Conservation (phyloP, 148 eudicot genomes). For the Rheum nobile region DNA sequence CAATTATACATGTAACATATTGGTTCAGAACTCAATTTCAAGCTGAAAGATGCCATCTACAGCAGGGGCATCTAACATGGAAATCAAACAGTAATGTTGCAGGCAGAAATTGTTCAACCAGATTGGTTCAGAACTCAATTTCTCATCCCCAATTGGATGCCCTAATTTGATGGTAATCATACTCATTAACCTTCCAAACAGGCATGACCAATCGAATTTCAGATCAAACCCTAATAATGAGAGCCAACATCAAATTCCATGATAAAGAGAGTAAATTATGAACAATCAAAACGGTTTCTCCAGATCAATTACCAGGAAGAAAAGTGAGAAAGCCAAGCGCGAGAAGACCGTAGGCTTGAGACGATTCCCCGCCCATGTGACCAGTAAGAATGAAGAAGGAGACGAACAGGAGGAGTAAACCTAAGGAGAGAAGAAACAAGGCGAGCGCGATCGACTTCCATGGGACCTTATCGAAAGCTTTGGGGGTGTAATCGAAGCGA, state of each 20-base stretch:
- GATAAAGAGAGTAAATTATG: background rate
- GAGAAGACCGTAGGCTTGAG: conserved; percentile 77
- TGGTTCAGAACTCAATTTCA: too few species aligned
- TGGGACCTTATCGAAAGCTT: conserved; percentile 53
- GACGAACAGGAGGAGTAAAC: conserved; percentile 54
- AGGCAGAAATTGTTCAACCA: background rate
- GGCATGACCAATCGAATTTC: background rate
- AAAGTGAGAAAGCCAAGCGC: conserved; percentile 78
- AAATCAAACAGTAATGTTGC: background rate
- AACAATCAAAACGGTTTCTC: background rate
- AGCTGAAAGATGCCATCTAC: too few species aligned
- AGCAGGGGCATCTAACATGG: background rate
- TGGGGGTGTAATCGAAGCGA: conserved; percentile 72
- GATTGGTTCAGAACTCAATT: background rate
- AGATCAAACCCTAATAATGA: background rate
- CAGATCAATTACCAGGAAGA: conserved; percentile 56
- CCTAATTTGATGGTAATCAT: background rate
- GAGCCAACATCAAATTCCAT: background rate
- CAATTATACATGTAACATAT: too few species aligned
- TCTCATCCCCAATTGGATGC: background rate
- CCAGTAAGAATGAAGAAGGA: conserved; percentile 78
- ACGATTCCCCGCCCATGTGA: conserved; percentile 83
- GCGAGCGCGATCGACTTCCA: conserved; percentile 91
- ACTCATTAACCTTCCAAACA: background rate
- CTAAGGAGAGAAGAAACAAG: conserved; percentile 62